phyloP scores from a whole-genome alignment of 371 early-diverging fungal species.

The Circinella minor region DNA sequence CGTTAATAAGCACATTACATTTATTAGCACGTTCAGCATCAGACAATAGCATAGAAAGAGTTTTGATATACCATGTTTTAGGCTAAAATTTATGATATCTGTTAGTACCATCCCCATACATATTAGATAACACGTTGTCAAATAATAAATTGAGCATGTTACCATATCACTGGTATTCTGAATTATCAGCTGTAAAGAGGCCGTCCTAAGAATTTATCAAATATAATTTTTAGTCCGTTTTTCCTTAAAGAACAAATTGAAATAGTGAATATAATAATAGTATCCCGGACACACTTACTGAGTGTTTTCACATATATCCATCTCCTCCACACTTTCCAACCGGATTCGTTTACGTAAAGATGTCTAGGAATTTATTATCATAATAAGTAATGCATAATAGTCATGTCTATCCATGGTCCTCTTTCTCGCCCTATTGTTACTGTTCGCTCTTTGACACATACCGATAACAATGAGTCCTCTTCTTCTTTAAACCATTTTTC shows the following conservation, averaged over 20 bases:
- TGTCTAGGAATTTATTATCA: neutral
- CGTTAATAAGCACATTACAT: neutral
- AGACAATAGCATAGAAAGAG: neutral
- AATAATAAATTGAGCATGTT: neutral
- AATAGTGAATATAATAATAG: too few relatives aligned
- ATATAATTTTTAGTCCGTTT: too few relatives aligned
- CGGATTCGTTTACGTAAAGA: conserved; percentile 6
- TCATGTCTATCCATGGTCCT: too few relatives aligned
- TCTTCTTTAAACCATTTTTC: conserved; percentile 3
- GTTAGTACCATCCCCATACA: too few relatives aligned
- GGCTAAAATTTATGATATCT: neutral
- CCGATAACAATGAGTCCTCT: conserved; percentile 1
- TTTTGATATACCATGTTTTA: neutral
- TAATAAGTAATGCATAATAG: too few relatives aligned
- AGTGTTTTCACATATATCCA: neutral
- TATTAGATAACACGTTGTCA: neutral
- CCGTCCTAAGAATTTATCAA: too few relatives aligned
- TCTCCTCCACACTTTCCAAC: neutral
- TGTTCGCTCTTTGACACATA: neutral
- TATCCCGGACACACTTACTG: neutral
- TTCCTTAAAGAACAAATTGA: neutral
- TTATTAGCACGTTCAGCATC: neutral
- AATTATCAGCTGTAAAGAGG: too few relatives aligned
- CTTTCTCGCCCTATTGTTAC: neutral
- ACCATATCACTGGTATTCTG: too few relatives aligned